Evolutionary conservation across 2,329 filamentous ascomycete species (phyloP), one percentile per base, ranked within the genome.

Genomic region (Periconia sp.): DNA sequence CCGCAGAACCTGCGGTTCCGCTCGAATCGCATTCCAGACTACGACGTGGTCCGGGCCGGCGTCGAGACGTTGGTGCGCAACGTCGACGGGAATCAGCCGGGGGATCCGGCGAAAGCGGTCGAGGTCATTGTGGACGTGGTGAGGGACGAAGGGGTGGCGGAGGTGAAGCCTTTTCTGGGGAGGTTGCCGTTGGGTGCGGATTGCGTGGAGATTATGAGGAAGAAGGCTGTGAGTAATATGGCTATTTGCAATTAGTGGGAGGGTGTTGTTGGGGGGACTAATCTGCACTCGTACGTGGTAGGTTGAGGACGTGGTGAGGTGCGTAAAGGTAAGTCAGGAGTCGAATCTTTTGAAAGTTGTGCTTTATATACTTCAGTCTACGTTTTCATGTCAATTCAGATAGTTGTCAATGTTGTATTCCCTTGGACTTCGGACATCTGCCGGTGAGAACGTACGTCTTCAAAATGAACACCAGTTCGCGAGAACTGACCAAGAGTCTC

Each of bases 1-100:
- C 47, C 54, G 33, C 43, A 58, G 19, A 54, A 64, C 13, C 23
- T 64, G 19, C 57, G 61, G 24, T 29, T 48, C 6, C 10, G 16
- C 19, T 21, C 42, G 5, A 3, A 44, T 12, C 38, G 48, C 15
- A 48, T 65, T 44, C 36, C 37, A 11, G 48, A 45, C 6, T 60
- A 60, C 11, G 44, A 65, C 25, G 13, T 8, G 13, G 8, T 36
- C 16, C 16, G 23, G 2, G 26, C 42, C 3, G 50, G 4, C 65
- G 65, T 18, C 49, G 68, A 42, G 51, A 63, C 4, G 45, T 50
- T 47, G 8, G 12, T 45, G 11, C n/a, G 26, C 8, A 12, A 33
- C 21, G 28, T 23, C 18, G 12, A 56, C 22, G 22, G 25, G 5
- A 54, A 46, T 26, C 53, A 59, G 38, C 46, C 48, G 12, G 55